Evolutionary conservation across 331 rosid species (phyloP).

Genomic region (Quercus tomentella): DNA sequence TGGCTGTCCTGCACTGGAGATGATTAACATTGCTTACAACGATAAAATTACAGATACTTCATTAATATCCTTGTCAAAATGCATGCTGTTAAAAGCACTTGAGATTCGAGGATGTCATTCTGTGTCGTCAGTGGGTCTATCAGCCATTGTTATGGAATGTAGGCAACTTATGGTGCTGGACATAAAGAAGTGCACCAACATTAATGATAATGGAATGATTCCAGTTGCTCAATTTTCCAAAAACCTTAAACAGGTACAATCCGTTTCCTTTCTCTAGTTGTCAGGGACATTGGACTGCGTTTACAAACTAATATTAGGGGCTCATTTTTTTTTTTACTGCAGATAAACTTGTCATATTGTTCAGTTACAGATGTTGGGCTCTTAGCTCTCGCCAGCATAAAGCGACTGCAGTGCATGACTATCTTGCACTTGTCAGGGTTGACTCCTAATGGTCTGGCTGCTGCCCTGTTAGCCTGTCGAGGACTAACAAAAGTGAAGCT

Average conservation of each 20-base stretch:
- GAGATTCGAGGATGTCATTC: slow-evolving; percentile 83
- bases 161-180: slow-evolving; percentile 71
- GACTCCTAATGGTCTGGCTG: slow-evolving; percentile 57
- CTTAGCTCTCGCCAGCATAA: slow-evolving; percentile 69
- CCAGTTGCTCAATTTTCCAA: slow-evolving; percentile 73
- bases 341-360: slow-evolving; percentile 91
- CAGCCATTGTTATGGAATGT: slow-evolving; percentile 60
- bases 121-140: slow-evolving; percentile 71
- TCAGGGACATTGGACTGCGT: slow-evolving; percentile 3
- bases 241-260: slow-evolving; percentile 76
- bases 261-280: slow-evolving; percentile 2
- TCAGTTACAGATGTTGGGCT: slow-evolving; percentile 84
- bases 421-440: slow-evolving; percentile 54
- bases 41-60: slow-evolving; percentile 62
- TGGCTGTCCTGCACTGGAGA: slow-evolving; percentile 80
- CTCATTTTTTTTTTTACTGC: slow-evolving; percentile 27
- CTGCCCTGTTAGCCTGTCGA: slow-evolving; percentile 45
- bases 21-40: slow-evolving; percentile 74
- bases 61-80: slow-evolving; percentile 53
- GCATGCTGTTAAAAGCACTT: slow-evolving; percentile 57
- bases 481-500: slow-evolving; percentile 62
- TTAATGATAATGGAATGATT: slow-evolving; percentile 82
- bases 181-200: slow-evolving; percentile 70
- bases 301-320: slow-evolving; percentile 7
- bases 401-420: slow-evolving; percentile 69